phyloP scores from a whole-genome alignment of 192 early-diverging fungal genomes.

The Rhizophagus prolifer region DNA sequence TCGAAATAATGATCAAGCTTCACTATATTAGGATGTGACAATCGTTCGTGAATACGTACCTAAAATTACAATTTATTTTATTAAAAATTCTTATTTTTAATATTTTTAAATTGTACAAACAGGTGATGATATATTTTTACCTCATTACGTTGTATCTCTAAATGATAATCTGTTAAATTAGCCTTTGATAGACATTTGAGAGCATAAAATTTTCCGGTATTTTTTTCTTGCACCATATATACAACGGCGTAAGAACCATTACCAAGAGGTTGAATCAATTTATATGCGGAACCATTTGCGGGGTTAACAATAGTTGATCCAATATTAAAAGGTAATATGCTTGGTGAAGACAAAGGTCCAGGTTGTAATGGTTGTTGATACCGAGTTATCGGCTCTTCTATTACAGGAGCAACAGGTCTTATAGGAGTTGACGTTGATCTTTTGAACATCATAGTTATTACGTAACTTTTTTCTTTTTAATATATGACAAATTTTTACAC shows the following conservation, averaged over 20 bases:
- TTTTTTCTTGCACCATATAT: conserved; percentile 64
- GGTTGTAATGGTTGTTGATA: conserved; percentile 8
- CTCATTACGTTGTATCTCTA: conserved; percentile 68
- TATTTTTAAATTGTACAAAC: too few species aligned
- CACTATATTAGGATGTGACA: conserved; percentile 64
- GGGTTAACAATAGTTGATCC: conserved; percentile 23
- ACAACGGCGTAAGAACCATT: conserved; percentile 75
- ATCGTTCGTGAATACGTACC: conserved; percentile 54
- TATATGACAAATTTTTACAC: neutral
- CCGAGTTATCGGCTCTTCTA: neutral
- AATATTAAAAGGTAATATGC: conserved; percentile 19
- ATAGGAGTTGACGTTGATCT: conserved; percentile 11
- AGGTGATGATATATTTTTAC: conserved; percentile 26
- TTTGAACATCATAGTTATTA: conserved; percentile 19
- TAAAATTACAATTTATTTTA: conserved; percentile 11
- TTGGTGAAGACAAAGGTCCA: conserved; percentile 6
- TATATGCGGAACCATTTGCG: neutral
- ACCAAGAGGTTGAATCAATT: conserved; percentile 56
- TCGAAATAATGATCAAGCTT: conserved; percentile 68
- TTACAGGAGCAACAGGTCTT: neutral
- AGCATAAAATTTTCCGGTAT: conserved; percentile 59
- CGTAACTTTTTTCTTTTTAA: neutral
- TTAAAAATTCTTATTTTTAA: too few species aligned
- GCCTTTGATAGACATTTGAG: conserved; percentile 74
- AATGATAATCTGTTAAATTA: conserved; percentile 59